phyloP scores from a whole-genome alignment of 805 yeast genomes.

The Kazachstania africana region DNA sequence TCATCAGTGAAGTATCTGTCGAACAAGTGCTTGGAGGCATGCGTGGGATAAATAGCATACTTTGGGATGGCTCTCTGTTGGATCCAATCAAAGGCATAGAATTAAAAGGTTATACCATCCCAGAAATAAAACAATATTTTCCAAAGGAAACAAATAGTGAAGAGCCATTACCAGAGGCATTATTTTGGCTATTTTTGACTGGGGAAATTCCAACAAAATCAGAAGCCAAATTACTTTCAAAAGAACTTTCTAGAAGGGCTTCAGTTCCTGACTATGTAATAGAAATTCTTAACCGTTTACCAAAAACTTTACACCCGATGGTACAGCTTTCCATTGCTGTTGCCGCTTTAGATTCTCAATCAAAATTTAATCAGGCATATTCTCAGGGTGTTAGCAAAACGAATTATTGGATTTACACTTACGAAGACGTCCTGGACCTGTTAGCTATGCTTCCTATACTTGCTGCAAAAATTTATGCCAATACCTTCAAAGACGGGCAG shows the following conservation, averaged over 20 bases:
- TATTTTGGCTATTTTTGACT: conserved; percentile 72
- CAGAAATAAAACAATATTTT: neutral
- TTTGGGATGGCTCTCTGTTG: conserved; percentile 80
- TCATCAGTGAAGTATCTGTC: conserved; percentile 54
- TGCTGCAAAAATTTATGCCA: conserved; percentile 65
- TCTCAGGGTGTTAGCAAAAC: conserved; percentile 50
- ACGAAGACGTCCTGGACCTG: conserved; percentile 59
- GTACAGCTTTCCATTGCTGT: conserved; percentile 71
- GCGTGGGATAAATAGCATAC: conserved; percentile 78
- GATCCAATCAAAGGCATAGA: conserved; percentile 78
- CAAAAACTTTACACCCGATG: conserved; percentile 69
- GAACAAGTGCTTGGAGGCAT: conserved; percentile 85
- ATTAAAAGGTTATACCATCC: neutral
- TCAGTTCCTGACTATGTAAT: conserved; percentile 51
- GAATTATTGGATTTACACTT: conserved; percentile 65
- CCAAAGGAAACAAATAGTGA: conserved; percentile 51
- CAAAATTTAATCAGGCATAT: conserved; percentile 61
- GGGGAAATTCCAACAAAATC: conserved; percentile 70
- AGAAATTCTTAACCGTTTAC: conserved; percentile 50
- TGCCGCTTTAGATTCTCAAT: conserved; percentile 59
- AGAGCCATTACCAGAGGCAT: conserved; percentile 67
- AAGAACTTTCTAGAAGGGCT: neutral
- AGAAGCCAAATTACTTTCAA: conserved; percentile 48
- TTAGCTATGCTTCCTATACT: conserved; percentile 65
- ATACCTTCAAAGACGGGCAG: conserved; percentile 43